These are phyloP conservation scores for Pichia sp. DNA, from an alignment of 1,139 yeast genomes.

Conservation along the genomic window DNA sequence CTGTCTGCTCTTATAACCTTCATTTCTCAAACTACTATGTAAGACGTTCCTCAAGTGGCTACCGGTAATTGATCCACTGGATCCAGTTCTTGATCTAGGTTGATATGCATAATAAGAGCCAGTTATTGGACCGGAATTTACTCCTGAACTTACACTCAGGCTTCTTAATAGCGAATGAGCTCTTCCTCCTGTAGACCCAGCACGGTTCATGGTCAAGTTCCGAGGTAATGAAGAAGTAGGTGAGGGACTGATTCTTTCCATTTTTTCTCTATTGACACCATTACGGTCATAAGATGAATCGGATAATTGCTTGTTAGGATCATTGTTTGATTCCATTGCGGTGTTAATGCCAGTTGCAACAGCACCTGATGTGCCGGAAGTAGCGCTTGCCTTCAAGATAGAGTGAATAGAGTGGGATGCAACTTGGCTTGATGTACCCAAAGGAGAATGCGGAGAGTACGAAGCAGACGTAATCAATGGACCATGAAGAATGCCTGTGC, in stretches of 20 bases:
- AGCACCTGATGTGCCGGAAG: conserved; percentile 21
- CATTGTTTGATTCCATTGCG: background rate
- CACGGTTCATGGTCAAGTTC: background rate
- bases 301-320: background rate
- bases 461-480: conserved; percentile 17
- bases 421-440: conserved; percentile 7
- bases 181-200: conserved; percentile 5
- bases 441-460: conserved; percentile 21
- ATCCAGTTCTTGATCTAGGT: conserved; percentile 15
- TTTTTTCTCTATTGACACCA: background rate
- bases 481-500: conserved; percentile 9
- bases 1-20: background rate
- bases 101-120: background rate
- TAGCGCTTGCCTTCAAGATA: conserved; percentile 21
- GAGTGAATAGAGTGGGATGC: conserved; percentile 21
- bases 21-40: conserved; percentile 11
- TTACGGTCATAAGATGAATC: conserved; percentile 3
- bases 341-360: conserved; percentile 6
- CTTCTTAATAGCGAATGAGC: conserved; percentile 13
- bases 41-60: conserved; percentile 10
- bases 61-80: conserved; percentile 12
- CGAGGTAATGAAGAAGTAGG: conserved; percentile 2
- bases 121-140: background rate
- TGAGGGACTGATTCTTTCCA: background rate
- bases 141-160: conserved; percentile 9